Base-by-base conservation (phyloP, 208 protist genomes). In the Crithidia acanthocephali region DNA sequence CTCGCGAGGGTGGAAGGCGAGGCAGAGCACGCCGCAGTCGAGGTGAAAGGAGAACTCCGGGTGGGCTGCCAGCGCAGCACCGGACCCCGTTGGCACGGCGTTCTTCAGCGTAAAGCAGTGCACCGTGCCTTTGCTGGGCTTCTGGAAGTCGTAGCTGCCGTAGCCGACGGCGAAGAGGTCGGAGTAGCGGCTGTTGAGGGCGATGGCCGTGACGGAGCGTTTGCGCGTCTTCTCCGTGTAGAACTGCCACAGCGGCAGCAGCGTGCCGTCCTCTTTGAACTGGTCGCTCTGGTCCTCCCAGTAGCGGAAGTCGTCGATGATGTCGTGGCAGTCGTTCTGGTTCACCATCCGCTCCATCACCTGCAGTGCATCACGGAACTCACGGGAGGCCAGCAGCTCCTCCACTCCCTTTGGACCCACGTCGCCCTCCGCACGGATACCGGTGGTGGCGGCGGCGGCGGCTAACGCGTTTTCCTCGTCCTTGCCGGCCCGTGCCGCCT, bases 101-200 rank as follows among this genome's bases (percentile, higher is more conserved):
- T 99, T 99, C 84, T 99, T 99, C 16, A 99, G 83, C n/a, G 98
- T 97, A 83, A 97, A 99, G 77, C 94, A 95, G 75, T 95, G 92
- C 33, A 99, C 87, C 8, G 92, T 72, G 48, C 98, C 98, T 48
- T 89, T 89, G n/a, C 84, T 79, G 64, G 96, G 95, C 83, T 98
- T 94, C 73, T 97, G 92, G 78, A 99, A 99, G 77, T 99, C 97
- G 87, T 99, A 99, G 66, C 92, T 98, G 68, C 98, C 98, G 75
- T 98, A 99, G 47, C 97, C 96, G 10, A 99, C 98, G 6, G 96
- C 98, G 66, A 99, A 99, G 33, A 99, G 76, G 74, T 99, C 98
- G 55, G 85, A 77, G 85, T 99, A 99, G 58, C 92, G 83, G 15
- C 87, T 87, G 87, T 98, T 99, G 67, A 98, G 97, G 10, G 90